phyloP scores from a whole-genome alignment of 306 rosid species.

The Cicer yamashitae region DNA sequence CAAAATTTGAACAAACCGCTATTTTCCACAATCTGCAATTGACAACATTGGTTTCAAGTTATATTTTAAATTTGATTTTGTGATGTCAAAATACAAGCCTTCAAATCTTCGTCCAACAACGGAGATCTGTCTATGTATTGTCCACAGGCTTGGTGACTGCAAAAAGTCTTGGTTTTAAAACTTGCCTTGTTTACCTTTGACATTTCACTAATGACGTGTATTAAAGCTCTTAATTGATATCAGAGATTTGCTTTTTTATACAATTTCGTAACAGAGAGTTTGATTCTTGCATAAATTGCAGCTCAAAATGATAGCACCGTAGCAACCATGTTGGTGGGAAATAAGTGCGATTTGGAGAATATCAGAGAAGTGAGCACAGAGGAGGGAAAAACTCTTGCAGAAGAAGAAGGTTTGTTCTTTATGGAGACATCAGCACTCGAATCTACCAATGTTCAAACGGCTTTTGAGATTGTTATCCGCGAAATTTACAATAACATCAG shows the following conservation, averaged over 20 bases:
- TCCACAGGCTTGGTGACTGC: neutral
- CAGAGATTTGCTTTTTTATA: neutral
- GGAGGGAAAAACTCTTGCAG: conserved; percentile 83
- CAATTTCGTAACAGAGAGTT: neutral
- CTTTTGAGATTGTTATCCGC: conserved; percentile 79
- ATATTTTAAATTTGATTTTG: neutral
- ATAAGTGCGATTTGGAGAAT: conserved; percentile 89
- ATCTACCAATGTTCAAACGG: conserved; percentile 77
- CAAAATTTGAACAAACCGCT: no score
- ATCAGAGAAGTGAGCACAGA: conserved; percentile 80
- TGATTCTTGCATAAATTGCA: conserved; percentile 51
- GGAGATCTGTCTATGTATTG: neutral
- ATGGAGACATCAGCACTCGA: conserved; percentile 98
- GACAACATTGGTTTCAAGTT: neutral
- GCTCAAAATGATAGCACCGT: conserved; percentile 83
- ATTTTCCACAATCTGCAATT: no score
- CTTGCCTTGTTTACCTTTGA: conserved; percentile 25
- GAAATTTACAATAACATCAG: conserved; percentile 85
- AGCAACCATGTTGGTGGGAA: conserved; percentile 91
- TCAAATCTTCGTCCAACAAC: neutral
- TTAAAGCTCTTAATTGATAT: neutral
- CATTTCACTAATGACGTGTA: neutral
- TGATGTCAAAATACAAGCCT: neutral
- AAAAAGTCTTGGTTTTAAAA: neutral
- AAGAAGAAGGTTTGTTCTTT: conserved; percentile 84